phyloP scores from a whole-genome alignment of 169 alveolate species.

The Plasmodium malariae region DNA sequence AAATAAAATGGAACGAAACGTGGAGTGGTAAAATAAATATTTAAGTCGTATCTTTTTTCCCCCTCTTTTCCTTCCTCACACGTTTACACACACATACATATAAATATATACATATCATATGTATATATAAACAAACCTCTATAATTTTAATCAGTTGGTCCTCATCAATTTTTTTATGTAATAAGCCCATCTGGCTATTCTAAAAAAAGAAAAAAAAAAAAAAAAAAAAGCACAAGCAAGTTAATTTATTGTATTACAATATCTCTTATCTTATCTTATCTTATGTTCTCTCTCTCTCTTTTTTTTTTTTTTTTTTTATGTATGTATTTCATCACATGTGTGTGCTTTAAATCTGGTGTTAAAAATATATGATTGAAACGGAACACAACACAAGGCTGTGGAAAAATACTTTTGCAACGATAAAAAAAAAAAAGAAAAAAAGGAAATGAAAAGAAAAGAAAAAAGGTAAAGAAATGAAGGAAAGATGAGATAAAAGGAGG shows the following conservation, averaged over 20 bases:
- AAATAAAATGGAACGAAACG: too few species aligned
- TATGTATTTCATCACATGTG: neutral
- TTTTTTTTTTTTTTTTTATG: neutral
- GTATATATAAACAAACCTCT: constrained; percentile 38
- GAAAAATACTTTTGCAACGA: too few species aligned
- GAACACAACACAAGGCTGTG: too few species aligned
- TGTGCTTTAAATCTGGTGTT: too few species aligned
- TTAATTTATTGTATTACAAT: neutral
- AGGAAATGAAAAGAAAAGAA: too few species aligned
- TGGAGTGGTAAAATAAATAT: too few species aligned
- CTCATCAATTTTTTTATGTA: constrained; percentile 50
- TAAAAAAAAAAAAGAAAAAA: too few species aligned
- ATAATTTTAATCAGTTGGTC: constrained; percentile 73
- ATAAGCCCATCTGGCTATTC: constrained; percentile 75
- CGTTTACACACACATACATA: neutral
- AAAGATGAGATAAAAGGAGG: neutral
- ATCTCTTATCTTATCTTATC: constrained; percentile 3
- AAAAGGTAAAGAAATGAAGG: neutral
- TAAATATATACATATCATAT: neutral
- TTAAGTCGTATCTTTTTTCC: neutral
- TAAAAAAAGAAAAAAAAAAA: constrained; percentile 8
- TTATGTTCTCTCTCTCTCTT: neutral
- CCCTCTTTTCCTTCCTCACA: neutral
- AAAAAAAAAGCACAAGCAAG: neutral
- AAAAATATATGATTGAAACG: too few species aligned